Percentiles rank a stretch among this genome's conserved stretches.
phyloP scores from a whole-genome alignment of 2,329 filamentous ascomycete species.

The Fusarium pininemorale region DNA sequence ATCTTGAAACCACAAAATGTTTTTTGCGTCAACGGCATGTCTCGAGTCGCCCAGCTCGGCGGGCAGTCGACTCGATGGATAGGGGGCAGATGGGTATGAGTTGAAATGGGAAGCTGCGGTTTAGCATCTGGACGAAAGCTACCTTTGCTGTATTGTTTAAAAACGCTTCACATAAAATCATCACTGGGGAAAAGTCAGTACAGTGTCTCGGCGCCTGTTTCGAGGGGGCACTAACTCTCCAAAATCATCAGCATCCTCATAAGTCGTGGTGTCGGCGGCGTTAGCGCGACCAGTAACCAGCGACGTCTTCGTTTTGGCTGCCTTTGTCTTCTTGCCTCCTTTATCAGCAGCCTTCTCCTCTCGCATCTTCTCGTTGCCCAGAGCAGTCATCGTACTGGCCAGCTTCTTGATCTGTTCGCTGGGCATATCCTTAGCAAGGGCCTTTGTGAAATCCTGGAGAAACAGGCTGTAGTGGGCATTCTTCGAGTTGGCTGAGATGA shows the following conservation, averaged over 20 bases:
- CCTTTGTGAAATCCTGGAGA: constrained; percentile 89
- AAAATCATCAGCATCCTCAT: constrained; percentile 77
- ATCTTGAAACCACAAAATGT: neutral
- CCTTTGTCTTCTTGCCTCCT: constrained; percentile 96
- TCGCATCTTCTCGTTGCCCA: constrained; percentile 98
- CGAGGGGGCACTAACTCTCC: constrained; percentile 75
- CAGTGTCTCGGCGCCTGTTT: neutral
- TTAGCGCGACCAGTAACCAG: constrained; percentile 73
- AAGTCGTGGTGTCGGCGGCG: constrained; percentile 76
- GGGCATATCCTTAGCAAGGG: constrained; percentile 84
- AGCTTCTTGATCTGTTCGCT: constrained; percentile 98
- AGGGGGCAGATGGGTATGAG: constrained; percentile 7
- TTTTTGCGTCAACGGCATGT: neutral
- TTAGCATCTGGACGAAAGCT: constrained; percentile 5
- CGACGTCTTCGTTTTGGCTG: constrained; percentile 91
- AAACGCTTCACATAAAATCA: constrained; percentile 73
- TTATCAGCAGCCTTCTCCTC: constrained; percentile 96
- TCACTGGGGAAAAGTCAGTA: constrained; percentile 58
- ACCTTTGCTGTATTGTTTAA: constrained; percentile 11
- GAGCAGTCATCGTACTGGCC: constrained; percentile 83
- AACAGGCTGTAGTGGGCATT: constrained; percentile 92
- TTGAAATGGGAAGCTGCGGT: constrained; percentile 11
- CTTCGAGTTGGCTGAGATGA: constrained; percentile 78
- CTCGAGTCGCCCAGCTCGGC: neutral
- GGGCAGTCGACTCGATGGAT: constrained; percentile 5